phyloP scores from a whole-genome alignment of 352 stramenopile genomes.

The Pythium sp. region DNA sequence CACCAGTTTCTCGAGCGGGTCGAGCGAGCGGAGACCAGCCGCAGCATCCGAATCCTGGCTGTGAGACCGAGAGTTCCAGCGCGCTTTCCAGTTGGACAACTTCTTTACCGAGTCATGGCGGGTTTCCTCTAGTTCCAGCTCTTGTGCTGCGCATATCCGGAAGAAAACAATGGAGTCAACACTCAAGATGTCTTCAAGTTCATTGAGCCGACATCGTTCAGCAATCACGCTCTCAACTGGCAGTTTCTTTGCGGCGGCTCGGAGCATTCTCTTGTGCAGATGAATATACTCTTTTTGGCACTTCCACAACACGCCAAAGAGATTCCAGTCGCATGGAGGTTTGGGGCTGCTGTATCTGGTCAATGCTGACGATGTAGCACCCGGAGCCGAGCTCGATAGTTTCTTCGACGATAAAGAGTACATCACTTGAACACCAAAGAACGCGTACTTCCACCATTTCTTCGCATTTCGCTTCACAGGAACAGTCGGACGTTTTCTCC shows the following conservation, averaged over 20 bases:
- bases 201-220: slow-evolving; percentile 45
- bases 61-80: slow-evolving; percentile 41
- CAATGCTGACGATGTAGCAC: slow-evolving; percentile 6
- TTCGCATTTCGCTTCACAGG: slow-evolving; percentile 44
- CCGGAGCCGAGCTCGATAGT: slow-evolving; percentile 1
- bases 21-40: slow-evolving; percentile 21
- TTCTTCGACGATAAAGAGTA: slow-evolving; percentile 30
- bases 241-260: slow-evolving; percentile 54
- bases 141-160: slow-evolving; percentile 54
- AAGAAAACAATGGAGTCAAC: slow-evolving; percentile 85
- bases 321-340: slow-evolving; percentile 49
- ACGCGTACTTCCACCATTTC: slow-evolving; percentile 78
- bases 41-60: slow-evolving; percentile 14
- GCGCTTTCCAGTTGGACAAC: slow-evolving; percentile 63
- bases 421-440: slow-evolving; percentile 65
- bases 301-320: slow-evolving; percentile 57
- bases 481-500: slow-evolving; percentile 54
- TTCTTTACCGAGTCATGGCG: slow-evolving; percentile 69
- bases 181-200: slow-evolving; percentile 70
- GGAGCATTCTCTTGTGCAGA: slow-evolving; percentile 71
- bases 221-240: slow-evolving; percentile 40
- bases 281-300: slow-evolving; percentile 69
- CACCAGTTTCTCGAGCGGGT: slow-evolving; percentile 45
- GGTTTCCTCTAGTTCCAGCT: slow-evolving; percentile 64
- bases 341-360: slow-evolving; percentile 15